Base-by-base conservation (phyloP, 192 early-diverging fungal genomes). In the Backusella sp. region DNA sequence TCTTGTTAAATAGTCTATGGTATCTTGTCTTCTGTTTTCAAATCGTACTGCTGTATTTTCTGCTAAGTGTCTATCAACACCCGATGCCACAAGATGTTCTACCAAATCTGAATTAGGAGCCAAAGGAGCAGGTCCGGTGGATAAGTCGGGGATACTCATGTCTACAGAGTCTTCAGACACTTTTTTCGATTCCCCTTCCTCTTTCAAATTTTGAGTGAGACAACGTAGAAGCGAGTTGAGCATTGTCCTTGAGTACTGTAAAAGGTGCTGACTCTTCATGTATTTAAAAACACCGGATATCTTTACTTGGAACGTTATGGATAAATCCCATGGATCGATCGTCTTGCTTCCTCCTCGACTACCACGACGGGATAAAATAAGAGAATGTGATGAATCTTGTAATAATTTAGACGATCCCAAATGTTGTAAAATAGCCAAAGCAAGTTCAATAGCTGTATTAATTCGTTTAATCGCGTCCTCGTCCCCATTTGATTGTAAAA, bases 371-470 rank as follows among this genome's bases (percentile, higher is more conserved):
- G 85, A 84, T 19, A 88, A 88, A 59, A 84, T 86, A 6, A 76
- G 66, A 17, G 93, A 92, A 72, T 89, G 86, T 6, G 94, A 88
- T 19, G 94, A 94, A 46, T 95, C 93, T 26, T 86, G 83, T 28
- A 96, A 78, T 15, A 93, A 81, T 67, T 93, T 91, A 37, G 86
- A 85, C 17, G 95, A 94, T 8, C 86, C 74, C 36, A 94, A 71
- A 35, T 88, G 90, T 68, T 92, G 88, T 36, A 98, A 78, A 6
- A 95, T 85, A 59, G 84, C 83, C 30, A 94, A 72, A 28, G 83
- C 70, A 15, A 86, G 76, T 73, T 94, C 90, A 19, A 93, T 79
- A 6, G 87, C 77, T 34, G 76, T 80, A 32, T 90, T 70, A 12
- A 88, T 76, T n/a, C 83, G 76, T 19, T 75, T 67, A 30, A 87